phyloP scores from a whole-genome alignment of 2,329 filamentous ascomycete genomes.

The Coniochaeta sp. region DNA sequence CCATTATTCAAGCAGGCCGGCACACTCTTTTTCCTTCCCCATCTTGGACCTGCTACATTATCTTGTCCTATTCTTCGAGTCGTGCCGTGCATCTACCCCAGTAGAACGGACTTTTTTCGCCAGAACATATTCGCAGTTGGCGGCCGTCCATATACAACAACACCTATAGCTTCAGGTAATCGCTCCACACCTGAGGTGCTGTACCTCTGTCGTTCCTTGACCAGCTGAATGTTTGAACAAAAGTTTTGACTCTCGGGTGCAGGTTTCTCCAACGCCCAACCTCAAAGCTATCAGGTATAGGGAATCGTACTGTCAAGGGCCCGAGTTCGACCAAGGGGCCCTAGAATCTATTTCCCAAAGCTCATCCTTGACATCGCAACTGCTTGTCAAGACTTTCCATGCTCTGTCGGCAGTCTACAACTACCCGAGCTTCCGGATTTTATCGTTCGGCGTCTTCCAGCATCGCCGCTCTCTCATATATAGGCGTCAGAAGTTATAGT shows the following conservation, averaged over 20 bases:
- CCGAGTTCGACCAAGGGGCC: background rate
- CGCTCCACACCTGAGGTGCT: background rate
- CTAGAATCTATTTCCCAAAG: background rate
- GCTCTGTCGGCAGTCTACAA: constrained; percentile 1
- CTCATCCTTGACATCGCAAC: background rate
- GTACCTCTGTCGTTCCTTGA: background rate
- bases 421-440: background rate
- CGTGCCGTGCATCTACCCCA: too few species aligned
- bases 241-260: background rate
- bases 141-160: too few species aligned
- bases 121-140: too few species aligned
- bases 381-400: background rate
- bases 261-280: background rate
- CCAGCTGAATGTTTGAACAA: background rate
- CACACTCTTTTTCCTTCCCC: too few species aligned
- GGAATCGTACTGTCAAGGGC: background rate
- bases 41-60: too few species aligned
- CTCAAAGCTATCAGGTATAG: background rate
- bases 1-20: too few species aligned
- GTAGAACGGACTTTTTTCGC: too few species aligned
- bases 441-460: background rate
- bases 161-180: background rate
- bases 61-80: too few species aligned
- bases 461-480: background rate
- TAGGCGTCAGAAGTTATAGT: background rate